These are phyloP conservation scores for Mariannaea sp. DNA, from an alignment of 2,329 filamentous ascomycete species.

Conservation along the genomic window DNA sequence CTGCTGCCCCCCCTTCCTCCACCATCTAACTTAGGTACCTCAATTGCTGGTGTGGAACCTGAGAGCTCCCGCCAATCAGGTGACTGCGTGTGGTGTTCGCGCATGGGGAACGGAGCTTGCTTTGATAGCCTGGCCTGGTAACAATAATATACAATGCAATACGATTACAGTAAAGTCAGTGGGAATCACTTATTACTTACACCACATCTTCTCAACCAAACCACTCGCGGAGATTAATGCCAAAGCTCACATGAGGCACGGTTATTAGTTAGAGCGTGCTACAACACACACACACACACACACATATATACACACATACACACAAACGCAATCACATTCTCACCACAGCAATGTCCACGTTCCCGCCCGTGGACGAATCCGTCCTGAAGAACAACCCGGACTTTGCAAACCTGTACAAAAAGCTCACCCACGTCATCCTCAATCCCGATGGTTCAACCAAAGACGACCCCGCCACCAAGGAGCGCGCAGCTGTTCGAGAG, in stretches of 20 bases:
- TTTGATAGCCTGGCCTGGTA: not conserved
- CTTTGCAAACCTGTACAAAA: conserved; percentile 63
- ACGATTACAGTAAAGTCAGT: no score
- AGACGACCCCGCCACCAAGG: conserved; percentile 53
- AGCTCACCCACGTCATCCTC: conserved; percentile 58
- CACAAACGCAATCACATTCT: no score
- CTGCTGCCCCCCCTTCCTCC: no score
- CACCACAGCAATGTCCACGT: conserved; percentile 53
- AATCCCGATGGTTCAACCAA: conserved; percentile 63
- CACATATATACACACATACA: no score
- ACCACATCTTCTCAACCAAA: no score
- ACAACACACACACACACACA: no score
- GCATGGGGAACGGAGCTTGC: conserved; percentile 16
- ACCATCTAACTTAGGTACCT: no score
- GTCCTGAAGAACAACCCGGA: conserved; percentile 62
- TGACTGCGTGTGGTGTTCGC: conserved; percentile 43
- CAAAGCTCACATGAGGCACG: no score
- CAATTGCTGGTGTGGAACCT: not conserved
- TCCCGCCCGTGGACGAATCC: conserved; percentile 61
- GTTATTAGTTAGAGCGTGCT: no score
- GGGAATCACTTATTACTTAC: no score
- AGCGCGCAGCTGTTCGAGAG: conserved; percentile 55
- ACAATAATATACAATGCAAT: not conserved
- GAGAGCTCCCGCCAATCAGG: conserved; percentile 37
- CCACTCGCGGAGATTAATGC: no score